Percentiles rank a stretch among this genome's conserved stretches.
These are phyloP conservation scores for Vinca minor DNA, from an alignment of 257 asterid species.

Conservation along the genomic window DNA sequence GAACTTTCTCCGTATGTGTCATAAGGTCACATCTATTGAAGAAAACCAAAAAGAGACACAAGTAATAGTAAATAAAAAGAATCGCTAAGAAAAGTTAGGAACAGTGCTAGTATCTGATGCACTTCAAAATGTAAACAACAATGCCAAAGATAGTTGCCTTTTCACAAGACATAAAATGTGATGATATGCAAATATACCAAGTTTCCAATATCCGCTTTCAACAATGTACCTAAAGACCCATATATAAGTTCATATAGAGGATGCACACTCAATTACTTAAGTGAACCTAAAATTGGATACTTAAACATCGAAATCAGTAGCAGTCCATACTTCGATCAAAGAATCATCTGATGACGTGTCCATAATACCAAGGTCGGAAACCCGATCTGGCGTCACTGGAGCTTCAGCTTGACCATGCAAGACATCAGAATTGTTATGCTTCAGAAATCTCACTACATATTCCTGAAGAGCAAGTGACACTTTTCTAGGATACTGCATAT, in stretches of 20 bases:
- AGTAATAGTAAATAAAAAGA: not conserved
- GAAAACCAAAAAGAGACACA: conserved; percentile 1
- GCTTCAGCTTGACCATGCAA: conserved; percentile 40
- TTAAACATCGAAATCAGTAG: not conserved
- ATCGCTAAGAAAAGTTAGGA: not conserved
- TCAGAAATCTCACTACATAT: conserved; percentile 61
- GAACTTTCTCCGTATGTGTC: not conserved
- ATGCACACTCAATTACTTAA: conserved; percentile 11
- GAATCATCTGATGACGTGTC: conserved; percentile 50
- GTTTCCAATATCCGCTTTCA: too few relatives aligned
- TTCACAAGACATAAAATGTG: too few relatives aligned
- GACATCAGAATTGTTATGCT: conserved; percentile 33
- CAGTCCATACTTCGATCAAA: conserved; percentile 54
- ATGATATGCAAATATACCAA: too few relatives aligned
- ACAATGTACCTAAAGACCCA: too few relatives aligned
- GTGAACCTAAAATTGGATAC: conserved; percentile 5
- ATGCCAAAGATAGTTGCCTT: too few relatives aligned
- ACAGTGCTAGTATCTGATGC: too few relatives aligned
- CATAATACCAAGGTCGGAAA: conserved; percentile 43
- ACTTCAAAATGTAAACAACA: too few relatives aligned
- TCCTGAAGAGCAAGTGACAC: conserved; percentile 42
- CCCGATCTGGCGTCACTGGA: conserved; percentile 55
- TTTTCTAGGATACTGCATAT: conserved; percentile 39
- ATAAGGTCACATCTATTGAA: not conserved
- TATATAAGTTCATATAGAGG: not conserved